Evolutionary conservation across 352 stramenopile genomes (phyloP).

Genomic region (Phytopythium helicoides): DNA sequence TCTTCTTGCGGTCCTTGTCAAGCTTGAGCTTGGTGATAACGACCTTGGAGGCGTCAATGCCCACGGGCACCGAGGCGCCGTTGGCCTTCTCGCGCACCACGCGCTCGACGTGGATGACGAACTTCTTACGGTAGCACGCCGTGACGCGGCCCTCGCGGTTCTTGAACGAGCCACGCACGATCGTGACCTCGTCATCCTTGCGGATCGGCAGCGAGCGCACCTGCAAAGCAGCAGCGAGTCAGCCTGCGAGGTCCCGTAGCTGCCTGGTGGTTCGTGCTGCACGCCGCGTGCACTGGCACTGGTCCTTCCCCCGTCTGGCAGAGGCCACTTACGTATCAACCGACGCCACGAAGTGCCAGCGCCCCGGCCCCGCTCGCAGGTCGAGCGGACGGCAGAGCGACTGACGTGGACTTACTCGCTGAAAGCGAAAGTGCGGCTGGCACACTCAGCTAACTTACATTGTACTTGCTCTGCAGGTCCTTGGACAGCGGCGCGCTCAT

Average conservation of each 20-base stretch:
- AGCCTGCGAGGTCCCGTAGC: not conserved
- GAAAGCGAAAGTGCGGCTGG: conserved; percentile 69
- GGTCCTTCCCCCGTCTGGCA: conserved; percentile 2
- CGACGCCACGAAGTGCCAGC: conserved; percentile 90
- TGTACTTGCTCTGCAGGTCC: conserved; percentile 99
- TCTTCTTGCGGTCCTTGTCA: conserved; percentile 99
- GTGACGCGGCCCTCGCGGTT: conserved; percentile 98
- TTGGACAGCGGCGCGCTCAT: conserved; percentile 99
- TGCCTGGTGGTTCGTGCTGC: not conserved
- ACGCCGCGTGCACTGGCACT: not conserved
- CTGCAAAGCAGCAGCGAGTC: conserved; percentile 28
- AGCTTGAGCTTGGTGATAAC: conserved; percentile 99
- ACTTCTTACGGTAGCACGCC: conserved; percentile 99
- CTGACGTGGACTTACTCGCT: conserved; percentile 90
- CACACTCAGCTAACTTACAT: conserved; percentile 94
- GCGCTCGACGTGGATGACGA: conserved; percentile 99
- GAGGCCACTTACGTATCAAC: conserved; percentile 75
- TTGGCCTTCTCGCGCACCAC: conserved; percentile 99
- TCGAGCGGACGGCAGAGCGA: conserved; percentile 5
- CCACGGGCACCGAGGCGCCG: conserved; percentile 94
- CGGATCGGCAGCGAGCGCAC: conserved; percentile 98
- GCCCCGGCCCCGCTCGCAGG: conserved; percentile 1
- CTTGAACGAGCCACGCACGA: conserved; percentile 98
- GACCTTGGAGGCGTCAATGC: conserved; percentile 98
- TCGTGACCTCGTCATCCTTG: conserved; percentile 99